Evolutionary conservation across 495 filamentous ascomycete genomes (phyloP).

Genomic region (Neurospora discreta): DNA sequence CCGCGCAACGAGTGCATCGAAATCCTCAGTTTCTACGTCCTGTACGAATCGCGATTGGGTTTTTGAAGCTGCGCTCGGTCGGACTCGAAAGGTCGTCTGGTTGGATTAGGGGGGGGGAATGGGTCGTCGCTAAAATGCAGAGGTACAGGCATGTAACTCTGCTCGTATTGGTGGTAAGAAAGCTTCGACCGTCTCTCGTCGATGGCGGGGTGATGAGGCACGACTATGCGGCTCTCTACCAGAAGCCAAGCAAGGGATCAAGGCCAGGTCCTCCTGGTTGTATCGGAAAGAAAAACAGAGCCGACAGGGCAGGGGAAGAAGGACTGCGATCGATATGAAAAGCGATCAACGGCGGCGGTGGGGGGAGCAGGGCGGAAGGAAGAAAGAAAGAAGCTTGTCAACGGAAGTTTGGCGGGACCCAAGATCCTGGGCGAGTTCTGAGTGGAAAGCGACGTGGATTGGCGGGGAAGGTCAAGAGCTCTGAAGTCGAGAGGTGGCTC

Average conservation of each 20-base stretch:
- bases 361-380: not conserved
- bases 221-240: not conserved
- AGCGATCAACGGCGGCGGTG: not conserved
- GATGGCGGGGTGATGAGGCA: not conserved
- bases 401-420: not conserved
- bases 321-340: not conserved
- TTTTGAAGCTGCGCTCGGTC: not conserved
- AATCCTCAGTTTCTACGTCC: not conserved
- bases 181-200: not conserved
- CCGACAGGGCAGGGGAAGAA: not conserved
- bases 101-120: not conserved
- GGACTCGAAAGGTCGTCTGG: not conserved
- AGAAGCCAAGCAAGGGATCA: not conserved
- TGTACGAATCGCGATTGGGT: not conserved
- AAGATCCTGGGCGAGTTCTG: not conserved
- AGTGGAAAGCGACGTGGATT: not conserved
- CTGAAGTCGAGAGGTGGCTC: not conserved
- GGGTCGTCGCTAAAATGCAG: not conserved
- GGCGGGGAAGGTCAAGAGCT: not conserved
- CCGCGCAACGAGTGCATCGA: not conserved
- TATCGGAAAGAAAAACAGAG: not conserved
- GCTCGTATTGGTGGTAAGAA: not conserved
- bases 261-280: not conserved
- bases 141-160: not conserved
- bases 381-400: not conserved